Conservation (phyloP, 208 protist genomes). For the Acanthamoeba castellanii region DNA sequence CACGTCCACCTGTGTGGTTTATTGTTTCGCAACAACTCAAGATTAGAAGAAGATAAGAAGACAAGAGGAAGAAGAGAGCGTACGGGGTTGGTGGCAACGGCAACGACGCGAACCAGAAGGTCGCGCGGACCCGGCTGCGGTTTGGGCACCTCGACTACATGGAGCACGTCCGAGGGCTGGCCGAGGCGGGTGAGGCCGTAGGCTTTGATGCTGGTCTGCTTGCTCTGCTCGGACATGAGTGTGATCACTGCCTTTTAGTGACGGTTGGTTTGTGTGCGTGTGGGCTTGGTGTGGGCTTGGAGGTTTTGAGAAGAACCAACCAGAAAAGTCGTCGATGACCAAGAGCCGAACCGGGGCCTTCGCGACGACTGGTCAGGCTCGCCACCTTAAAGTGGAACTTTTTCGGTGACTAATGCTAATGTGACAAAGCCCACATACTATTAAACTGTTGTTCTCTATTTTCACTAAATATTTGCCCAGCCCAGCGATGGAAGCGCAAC, state of each 20-base stretch:
- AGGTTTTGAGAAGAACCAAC: no score
- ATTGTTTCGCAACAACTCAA: neutral
- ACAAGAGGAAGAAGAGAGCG: neutral
- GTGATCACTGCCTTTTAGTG: neutral
- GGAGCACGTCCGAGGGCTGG: neutral
- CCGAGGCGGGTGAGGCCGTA: neutral
- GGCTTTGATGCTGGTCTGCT: neutral
- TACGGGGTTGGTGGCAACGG: constrained; percentile 59
- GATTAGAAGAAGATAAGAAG: neutral
- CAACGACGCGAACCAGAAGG: constrained; percentile 25
- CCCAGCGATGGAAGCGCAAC: no score
- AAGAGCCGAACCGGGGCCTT: no score
- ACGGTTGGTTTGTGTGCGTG: no score
- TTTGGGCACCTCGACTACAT: constrained; percentile 11
- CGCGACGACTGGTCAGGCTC: no score
- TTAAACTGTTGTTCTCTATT: no score
- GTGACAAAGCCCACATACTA: no score
- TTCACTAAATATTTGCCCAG: no score
- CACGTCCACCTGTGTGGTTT: neutral
- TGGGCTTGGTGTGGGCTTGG: no score
- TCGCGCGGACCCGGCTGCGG: constrained; percentile 18
- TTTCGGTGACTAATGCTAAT: no score
- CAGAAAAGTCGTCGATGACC: no score
- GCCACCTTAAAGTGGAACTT: no score
- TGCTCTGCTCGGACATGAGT: neutral